Percentiles rank a stretch among this genome's conserved stretches.
Evolutionary conservation across 2,329 filamentous ascomycete genomes (phyloP).

Genomic region (Clonostachys rhizophaga): DNA sequence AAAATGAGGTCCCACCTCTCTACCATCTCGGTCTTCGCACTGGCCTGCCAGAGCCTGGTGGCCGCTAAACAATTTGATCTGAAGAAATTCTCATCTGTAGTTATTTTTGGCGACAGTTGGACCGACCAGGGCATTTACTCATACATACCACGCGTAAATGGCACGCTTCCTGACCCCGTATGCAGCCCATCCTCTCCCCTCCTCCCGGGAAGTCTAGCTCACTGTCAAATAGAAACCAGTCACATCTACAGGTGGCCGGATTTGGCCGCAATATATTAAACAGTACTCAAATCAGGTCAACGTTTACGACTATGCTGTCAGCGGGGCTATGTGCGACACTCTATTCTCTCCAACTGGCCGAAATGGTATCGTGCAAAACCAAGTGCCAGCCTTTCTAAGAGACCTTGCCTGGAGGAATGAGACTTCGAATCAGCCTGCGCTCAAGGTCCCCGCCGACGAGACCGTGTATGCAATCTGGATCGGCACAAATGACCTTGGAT

Average conservation of each 20-base stretch:
- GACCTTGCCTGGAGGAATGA: constrained; percentile 56
- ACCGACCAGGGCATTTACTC: constrained; percentile 56
- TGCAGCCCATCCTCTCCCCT: neutral
- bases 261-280: constrained; percentile 65
- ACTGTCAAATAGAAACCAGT: constrained; percentile 42
- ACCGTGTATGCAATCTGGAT: constrained; percentile 78
- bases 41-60: no score
- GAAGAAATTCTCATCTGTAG: constrained; percentile 26
- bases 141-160: neutral
- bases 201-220: constrained; percentile 28
- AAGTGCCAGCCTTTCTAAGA: constrained; percentile 57
- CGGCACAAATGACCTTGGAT: constrained; percentile 75
- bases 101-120: constrained; percentile 73
- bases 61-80: neutral
- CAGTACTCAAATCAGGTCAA: constrained; percentile 46
- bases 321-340: constrained; percentile 69
- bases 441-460: constrained; percentile 32
- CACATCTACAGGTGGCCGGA: constrained; percentile 61
- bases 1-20: no score
- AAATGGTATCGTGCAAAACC: constrained; percentile 31
- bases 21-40: no score
- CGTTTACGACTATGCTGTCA: constrained; percentile 66
- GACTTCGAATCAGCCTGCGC: constrained; percentile 28
- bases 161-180: neutral
- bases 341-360: constrained; percentile 54